These are phyloP conservation scores for Fusarium sp. DNA, from an alignment of 2,329 filamentous ascomycete species.

Conservation along the genomic window DNA sequence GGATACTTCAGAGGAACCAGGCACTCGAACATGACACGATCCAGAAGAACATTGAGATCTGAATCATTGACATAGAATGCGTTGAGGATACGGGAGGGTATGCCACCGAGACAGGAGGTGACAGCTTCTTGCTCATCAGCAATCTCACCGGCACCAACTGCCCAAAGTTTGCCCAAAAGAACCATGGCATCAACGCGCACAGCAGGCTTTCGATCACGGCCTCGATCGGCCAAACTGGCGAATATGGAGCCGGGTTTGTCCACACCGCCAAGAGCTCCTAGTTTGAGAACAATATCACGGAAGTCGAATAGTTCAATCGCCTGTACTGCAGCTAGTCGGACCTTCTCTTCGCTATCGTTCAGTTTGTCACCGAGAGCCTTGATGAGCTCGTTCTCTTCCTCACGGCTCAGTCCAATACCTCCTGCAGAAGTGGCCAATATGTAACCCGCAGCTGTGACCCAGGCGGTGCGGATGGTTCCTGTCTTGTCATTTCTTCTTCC, in stretches of 20 bases:
- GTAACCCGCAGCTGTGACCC: conserved; percentile 85
- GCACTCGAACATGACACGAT: conserved; percentile 86
- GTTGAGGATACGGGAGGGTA: conserved; percentile 87
- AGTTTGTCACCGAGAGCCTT: conserved; percentile 82
- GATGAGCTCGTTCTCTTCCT: conserved; percentile 83
- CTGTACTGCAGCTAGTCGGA: conserved; percentile 88
- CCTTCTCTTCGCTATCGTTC: conserved; percentile 89
- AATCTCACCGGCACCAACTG: conserved; percentile 90
- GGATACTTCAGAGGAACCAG: conserved; percentile 93
- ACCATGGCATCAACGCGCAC: conserved; percentile 91
- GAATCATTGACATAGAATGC: conserved; percentile 90
- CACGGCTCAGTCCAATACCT: conserved; percentile 85
- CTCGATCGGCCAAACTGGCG: conserved; percentile 84
- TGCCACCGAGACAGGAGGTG: conserved; percentile 78
- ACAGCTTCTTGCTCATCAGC: conserved; percentile 84
- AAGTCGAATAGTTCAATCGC: conserved; percentile 85
- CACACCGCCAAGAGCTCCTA: conserved; percentile 81
- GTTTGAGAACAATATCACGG: conserved; percentile 81
- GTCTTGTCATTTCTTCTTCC: conserved; percentile 89
- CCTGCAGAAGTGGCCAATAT: conserved; percentile 93
- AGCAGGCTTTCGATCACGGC: conserved; percentile 83
- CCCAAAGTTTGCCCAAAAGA: conserved; percentile 88
- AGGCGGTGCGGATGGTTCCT: conserved; percentile 82
- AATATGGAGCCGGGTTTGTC: conserved; percentile 82
- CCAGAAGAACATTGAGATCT: conserved; percentile 86